A percentile compares a stretch with the other conserved stretches of the same genome.
phyloP scores from a whole-genome alignment of 2,329 filamentous ascomycete species.

The Mariannaea elegans region DNA sequence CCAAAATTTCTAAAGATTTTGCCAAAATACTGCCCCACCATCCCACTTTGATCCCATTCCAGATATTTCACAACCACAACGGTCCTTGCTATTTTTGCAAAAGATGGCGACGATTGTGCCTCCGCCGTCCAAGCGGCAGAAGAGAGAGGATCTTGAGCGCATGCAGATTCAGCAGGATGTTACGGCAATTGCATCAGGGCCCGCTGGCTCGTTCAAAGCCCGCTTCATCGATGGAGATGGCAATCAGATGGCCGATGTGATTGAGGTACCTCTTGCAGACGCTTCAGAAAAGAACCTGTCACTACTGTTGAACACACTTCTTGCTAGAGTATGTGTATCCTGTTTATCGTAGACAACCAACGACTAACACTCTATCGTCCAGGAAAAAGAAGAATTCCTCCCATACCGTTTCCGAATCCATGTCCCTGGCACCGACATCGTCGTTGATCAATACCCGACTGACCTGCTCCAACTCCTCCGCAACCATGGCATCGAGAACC shows the following conservation, averaged over 20 bases:
- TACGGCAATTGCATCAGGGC: conserved; percentile 66
- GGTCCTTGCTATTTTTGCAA: neutral
- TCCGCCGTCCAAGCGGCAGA: conserved; percentile 89
- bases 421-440: conserved; percentile 60
- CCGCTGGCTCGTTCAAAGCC: conserved; percentile 81
- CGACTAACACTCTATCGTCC: conserved; percentile 14
- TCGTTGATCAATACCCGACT: conserved; percentile 65
- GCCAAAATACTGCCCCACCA: conserved; percentile 41
- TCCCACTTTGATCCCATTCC: conserved; percentile 23
- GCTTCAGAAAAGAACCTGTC: conserved; percentile 91
- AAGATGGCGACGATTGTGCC: conserved; percentile 82
- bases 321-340: conserved; percentile 70
- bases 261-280: conserved; percentile 82
- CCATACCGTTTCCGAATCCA: conserved; percentile 70
- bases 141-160: conserved; percentile 76
- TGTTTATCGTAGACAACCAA: neutral
- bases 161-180: conserved; percentile 81
- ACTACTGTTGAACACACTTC: conserved; percentile 82
- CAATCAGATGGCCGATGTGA: conserved; percentile 75
- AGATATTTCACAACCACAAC: conserved; percentile 1
- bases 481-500: conserved; percentile 65
- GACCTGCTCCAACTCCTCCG: conserved; percentile 64
- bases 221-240: conserved; percentile 86
- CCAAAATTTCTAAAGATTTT: conserved; percentile 44
- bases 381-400: conserved; percentile 67